These are phyloP conservation scores for Cryptococcus amylolentus DNA, from an alignment of 1,284 basidiomycete genomes.

Conservation along the genomic window DNA sequence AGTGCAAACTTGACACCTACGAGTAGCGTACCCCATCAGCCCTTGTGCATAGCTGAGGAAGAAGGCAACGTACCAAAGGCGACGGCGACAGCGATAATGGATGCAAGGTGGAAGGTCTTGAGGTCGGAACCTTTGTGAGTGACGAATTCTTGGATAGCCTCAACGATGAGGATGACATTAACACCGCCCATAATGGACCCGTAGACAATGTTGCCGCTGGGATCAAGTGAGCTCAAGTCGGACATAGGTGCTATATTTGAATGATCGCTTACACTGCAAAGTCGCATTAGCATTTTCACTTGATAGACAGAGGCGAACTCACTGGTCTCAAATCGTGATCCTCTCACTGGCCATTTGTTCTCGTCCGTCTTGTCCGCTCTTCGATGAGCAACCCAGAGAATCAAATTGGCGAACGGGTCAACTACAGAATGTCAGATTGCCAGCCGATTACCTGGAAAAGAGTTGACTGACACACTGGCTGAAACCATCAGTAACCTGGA, in stretches of 20 bases:
- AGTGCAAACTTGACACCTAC: constrained; percentile 81
- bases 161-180: constrained; percentile 53
- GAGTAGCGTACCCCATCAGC: constrained; percentile 1
- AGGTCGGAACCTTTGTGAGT: constrained; percentile 58
- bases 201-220: constrained; percentile 56
- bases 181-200: constrained; percentile 56
- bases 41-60: no score
- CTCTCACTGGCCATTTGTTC: constrained; percentile 88
- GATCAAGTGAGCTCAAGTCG: neutral
- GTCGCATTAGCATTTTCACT: neutral
- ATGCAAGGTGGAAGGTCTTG: constrained; percentile 72
- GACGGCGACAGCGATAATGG: constrained; percentile 74
- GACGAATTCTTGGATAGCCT: constrained; percentile 69
- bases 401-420: constrained; percentile 83
- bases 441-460: neutral
- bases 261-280: constrained; percentile 16
- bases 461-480: constrained; percentile 17
- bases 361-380: constrained; percentile 68
- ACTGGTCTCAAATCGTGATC: constrained; percentile 83
- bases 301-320: constrained; percentile 13
- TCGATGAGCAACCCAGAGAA: constrained; percentile 76
- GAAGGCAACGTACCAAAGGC: constrained; percentile 61
- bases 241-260: neutral
- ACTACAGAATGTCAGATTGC: constrained; percentile 44
- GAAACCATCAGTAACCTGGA: neutral